Percentiles rank a stretch among this genome's conserved stretches.
These are phyloP conservation scores for Suillus paluster DNA, from an alignment of 768 basidiomycete species.

Conservation along the genomic window DNA sequence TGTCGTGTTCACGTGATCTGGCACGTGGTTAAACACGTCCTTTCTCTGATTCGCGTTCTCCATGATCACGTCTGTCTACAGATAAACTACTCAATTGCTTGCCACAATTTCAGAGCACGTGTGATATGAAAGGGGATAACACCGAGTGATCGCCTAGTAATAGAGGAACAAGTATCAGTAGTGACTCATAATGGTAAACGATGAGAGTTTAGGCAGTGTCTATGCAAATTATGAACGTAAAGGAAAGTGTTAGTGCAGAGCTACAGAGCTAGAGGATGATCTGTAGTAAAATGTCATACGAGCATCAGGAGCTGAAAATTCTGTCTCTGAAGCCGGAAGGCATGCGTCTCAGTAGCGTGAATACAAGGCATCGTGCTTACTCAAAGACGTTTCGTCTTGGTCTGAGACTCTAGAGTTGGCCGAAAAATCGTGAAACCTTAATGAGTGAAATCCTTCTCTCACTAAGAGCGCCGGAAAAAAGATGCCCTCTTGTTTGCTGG, in stretches of 20 bases:
- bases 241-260: no score
- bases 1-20: neutral
- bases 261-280: neutral
- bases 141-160: no score
- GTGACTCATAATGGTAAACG: neutral
- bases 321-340: neutral
- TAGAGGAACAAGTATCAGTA: neutral
- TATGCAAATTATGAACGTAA: neutral
- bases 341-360: neutral
- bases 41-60: neutral
- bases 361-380: neutral
- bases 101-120: neutral
- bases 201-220: neutral
- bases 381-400: no score
- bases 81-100: neutral
- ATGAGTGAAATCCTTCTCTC: no score
- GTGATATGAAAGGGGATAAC: neutral
- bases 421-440: no score
- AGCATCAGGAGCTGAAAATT: neutral
- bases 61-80: neutral
- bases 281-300: neutral
- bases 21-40: constrained; percentile 2
- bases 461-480: no score
- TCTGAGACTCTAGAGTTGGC: no score
- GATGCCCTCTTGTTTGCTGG: no score